Percentiles rank a stretch among this genome's conserved stretches.
These are phyloP conservation scores for Cryptosporidium tyzzeri DNA, from an alignment of 169 alveolate species.

Conservation along the genomic window DNA sequence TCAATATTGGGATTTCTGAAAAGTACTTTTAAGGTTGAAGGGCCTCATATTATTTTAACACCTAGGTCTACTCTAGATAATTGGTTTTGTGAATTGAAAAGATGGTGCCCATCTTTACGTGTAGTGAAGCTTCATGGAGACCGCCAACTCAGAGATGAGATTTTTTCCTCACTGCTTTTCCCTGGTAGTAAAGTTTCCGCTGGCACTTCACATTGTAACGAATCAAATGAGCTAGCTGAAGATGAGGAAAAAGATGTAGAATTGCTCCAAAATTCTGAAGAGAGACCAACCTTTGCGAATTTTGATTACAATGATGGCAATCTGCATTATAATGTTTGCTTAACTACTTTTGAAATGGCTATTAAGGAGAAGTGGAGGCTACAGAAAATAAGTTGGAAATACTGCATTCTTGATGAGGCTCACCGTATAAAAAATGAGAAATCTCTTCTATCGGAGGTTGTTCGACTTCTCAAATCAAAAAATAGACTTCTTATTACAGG, in stretches of 20 bases:
- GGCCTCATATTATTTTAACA: conserved; percentile 86
- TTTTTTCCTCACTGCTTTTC: conserved; percentile 78
- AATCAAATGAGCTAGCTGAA: conserved; percentile 4
- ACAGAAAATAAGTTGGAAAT: conserved; percentile 86
- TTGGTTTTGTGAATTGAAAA: conserved; percentile 87
- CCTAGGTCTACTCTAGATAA: conserved; percentile 86
- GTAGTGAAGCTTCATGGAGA: conserved; percentile 88
- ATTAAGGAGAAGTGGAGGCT: conserved; percentile 84
- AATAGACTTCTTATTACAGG: conserved; percentile 91
- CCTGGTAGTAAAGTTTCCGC: conserved; percentile 77
- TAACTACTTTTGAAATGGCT: conserved; percentile 90
- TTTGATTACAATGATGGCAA: conserved; percentile 71
- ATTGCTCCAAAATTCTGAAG: background rate
- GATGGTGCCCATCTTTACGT: conserved; percentile 89
- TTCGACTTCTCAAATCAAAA: conserved; percentile 86
- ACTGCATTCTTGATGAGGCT: conserved; percentile 92
- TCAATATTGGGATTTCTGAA: conserved; percentile 84
- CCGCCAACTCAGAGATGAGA: conserved; percentile 89
- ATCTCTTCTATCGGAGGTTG: conserved; percentile 82
- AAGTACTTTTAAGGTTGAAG: conserved; percentile 74
- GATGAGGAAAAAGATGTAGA: conserved; percentile 12
- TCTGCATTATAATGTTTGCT: conserved; percentile 85
- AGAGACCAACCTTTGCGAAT: conserved; percentile 38
- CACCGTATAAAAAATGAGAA: conserved; percentile 92
- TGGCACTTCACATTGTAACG: background rate